Evolutionary conservation across 805 yeast genomes (phyloP).

Genomic region (Wickerhamiella domercqiae): DNA sequence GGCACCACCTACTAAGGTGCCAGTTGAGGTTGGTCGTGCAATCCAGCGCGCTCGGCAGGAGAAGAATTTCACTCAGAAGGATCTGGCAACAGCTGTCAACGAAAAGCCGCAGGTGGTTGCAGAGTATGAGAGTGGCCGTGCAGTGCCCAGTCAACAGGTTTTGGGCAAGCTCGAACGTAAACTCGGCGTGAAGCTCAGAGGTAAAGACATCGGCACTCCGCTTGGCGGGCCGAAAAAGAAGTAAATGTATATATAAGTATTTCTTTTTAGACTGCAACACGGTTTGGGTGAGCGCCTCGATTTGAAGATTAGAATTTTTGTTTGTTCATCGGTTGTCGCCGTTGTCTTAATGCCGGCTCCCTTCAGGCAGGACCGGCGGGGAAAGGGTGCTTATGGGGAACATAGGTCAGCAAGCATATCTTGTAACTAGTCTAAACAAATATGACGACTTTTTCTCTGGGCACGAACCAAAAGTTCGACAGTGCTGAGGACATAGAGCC

Average conservation of each 20-base stretch:
- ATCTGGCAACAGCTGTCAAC: constrained; percentile 84
- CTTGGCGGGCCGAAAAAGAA: constrained; percentile 36
- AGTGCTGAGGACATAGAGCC: constrained; percentile 56
- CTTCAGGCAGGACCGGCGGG: too few species aligned
- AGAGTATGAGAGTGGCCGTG: constrained; percentile 95
- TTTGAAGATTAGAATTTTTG: too few species aligned
- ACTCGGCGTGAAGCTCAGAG: constrained; percentile 87
- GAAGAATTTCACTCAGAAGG: constrained; percentile 84
- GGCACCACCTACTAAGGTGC: constrained; percentile 81
- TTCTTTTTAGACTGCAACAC: neutral
- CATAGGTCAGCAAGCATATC: too few species aligned
- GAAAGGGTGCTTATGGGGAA: too few species aligned
- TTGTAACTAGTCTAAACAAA: too few species aligned
- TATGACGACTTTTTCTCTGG: constrained; percentile 11
- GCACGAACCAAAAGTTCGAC: constrained; percentile 40
- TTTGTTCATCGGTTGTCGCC: constrained; percentile 1
- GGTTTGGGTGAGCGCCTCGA: too few species aligned
- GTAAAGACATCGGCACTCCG: constrained; percentile 89
- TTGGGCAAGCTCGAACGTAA: constrained; percentile 86
- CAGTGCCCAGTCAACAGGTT: constrained; percentile 89
- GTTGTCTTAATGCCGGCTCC: neutral
- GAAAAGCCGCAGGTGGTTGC: constrained; percentile 92
- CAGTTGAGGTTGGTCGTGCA: constrained; percentile 70
- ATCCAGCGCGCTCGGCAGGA: constrained; percentile 76
- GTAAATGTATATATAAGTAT: constrained; percentile 5